A percentile compares a stretch with the other conserved stretches of the same genome.
Conservation (phyloP, 148 eudicot species). For the Camellia sinensis region DNA sequence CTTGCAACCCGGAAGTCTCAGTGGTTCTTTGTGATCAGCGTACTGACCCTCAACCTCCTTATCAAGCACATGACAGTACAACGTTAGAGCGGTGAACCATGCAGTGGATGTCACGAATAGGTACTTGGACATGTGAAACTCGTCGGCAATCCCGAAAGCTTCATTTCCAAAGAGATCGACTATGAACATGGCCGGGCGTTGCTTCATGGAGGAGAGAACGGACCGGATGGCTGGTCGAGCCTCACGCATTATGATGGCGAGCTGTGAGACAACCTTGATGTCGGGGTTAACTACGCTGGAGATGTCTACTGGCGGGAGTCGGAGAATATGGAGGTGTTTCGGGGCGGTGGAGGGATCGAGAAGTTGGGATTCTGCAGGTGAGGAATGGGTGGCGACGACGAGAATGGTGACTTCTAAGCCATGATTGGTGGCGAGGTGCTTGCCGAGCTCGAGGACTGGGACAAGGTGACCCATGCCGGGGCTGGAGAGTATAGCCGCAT, state of each 20-base stretch:
- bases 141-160: constrained; percentile 24
- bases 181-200: constrained; percentile 26
- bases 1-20: constrained; percentile 32
- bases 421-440: constrained; percentile 14
- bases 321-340: constrained; percentile 7
- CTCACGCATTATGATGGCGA: constrained; percentile 22
- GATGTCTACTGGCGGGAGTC: constrained; percentile 18
- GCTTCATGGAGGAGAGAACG: constrained; percentile 17
- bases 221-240: constrained; percentile 24
- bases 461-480: constrained; percentile 26
- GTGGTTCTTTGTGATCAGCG: constrained; percentile 14
- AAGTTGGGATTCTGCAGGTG: constrained; percentile 17
- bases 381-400: constrained; percentile 14
- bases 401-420: constrained; percentile 13
- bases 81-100: constrained; percentile 22
- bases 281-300: background rate
- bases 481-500: constrained; percentile 15
- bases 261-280: constrained; percentile 3
- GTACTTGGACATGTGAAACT: constrained; percentile 28
- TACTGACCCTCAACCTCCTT: constrained; percentile 2
- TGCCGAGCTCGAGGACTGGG: constrained; percentile 20
- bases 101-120: constrained; percentile 32
- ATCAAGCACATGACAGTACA: constrained; percentile 17
- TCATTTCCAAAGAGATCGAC: constrained; percentile 34
- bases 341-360: constrained; percentile 9